These are phyloP conservation scores for Dryas alaskensis DNA, from an alignment of 306 rosid genomes.

Conservation along the genomic window DNA sequence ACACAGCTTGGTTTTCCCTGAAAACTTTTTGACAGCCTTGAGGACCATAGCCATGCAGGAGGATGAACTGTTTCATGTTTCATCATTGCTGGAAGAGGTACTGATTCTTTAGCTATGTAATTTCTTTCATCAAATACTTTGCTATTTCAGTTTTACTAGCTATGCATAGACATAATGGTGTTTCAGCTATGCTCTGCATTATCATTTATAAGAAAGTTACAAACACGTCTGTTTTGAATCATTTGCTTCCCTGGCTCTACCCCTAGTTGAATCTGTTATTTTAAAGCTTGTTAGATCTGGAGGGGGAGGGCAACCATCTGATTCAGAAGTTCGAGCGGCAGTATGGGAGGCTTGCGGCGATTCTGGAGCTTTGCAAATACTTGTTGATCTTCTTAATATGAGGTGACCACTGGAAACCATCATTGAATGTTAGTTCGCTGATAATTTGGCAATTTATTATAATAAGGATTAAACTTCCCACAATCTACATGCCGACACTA, in stretches of 20 bases:
- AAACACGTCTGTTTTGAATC: background rate
- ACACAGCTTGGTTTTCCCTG: slow-evolving; percentile 79
- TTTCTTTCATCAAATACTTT: slow-evolving; percentile 9
- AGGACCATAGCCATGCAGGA: slow-evolving; percentile 89
- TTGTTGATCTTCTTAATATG: slow-evolving; percentile 81
- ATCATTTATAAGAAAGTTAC: background rate
- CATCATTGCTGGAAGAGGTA: slow-evolving; percentile 87
- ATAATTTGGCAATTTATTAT: slow-evolving; percentile 7
- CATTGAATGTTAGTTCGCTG: background rate
- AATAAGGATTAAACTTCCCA: background rate
- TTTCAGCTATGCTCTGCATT: background rate
- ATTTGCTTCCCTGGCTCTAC: background rate
- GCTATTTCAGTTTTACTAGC: background rate
- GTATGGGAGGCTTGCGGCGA: slow-evolving; percentile 97
- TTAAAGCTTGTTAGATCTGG: slow-evolving; percentile 69
- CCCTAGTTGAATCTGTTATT: slow-evolving; percentile 21
- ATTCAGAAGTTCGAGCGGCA: slow-evolving; percentile 77
- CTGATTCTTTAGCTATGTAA: slow-evolving; percentile 15
- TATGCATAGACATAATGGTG: background rate
- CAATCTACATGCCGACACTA: slow-evolving; percentile 18
- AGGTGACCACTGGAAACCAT: slow-evolving; percentile 45
- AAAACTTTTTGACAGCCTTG: slow-evolving; percentile 66
- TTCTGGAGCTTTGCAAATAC: slow-evolving; percentile 88
- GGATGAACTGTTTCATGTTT: slow-evolving; percentile 73
- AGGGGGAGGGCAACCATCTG: slow-evolving; percentile 62